A percentile compares a stretch with the other conserved stretches of the same genome.
These are phyloP conservation scores for Xylaria sp. DNA, from an alignment of 495 filamentous ascomycete species.

Conservation along the genomic window DNA sequence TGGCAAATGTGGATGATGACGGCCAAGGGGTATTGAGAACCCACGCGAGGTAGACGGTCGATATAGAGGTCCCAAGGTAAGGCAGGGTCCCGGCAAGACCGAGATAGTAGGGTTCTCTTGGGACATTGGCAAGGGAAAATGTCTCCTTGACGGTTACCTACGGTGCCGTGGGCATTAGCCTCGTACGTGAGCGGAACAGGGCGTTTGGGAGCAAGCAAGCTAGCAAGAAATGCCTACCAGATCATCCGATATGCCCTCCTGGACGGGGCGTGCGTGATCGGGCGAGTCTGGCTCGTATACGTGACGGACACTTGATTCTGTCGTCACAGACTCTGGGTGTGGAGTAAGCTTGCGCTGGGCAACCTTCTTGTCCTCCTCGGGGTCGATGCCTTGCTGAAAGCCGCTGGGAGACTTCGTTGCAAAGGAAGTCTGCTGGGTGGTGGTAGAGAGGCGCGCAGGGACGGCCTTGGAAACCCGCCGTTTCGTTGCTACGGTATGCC, in stretches of 20 bases:
- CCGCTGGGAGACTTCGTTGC: slow-evolving; percentile 37
- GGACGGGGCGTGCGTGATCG: slow-evolving; percentile 60
- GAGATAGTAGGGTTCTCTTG: slow-evolving; percentile 78
- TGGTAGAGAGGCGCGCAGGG: not conserved
- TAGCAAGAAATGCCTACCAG: slow-evolving; percentile 63
- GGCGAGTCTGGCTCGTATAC: slow-evolving; percentile 53
- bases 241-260: slow-evolving; percentile 73
- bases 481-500: not conserved
- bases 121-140: slow-evolving; percentile 78
- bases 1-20: slow-evolving; percentile 63
- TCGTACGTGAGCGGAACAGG: not conserved
- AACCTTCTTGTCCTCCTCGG: slow-evolving; percentile 57
- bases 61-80: slow-evolving; percentile 85
- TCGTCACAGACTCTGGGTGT: slow-evolving; percentile 64
- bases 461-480: not conserved
- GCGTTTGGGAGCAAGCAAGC: not conserved
- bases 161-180: slow-evolving; percentile 1
- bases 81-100: slow-evolving; percentile 90
- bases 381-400: slow-evolving; percentile 55
- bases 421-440: slow-evolving; percentile 1
- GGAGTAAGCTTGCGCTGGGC: slow-evolving; percentile 58
- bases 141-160: slow-evolving; percentile 88
- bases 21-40: slow-evolving; percentile 72
- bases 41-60: slow-evolving; percentile 87
- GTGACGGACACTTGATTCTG: slow-evolving; percentile 62